Evolutionary conservation across 768 basidiomycete species (phyloP).

Genomic region (Leccinum incarnatum): DNA sequence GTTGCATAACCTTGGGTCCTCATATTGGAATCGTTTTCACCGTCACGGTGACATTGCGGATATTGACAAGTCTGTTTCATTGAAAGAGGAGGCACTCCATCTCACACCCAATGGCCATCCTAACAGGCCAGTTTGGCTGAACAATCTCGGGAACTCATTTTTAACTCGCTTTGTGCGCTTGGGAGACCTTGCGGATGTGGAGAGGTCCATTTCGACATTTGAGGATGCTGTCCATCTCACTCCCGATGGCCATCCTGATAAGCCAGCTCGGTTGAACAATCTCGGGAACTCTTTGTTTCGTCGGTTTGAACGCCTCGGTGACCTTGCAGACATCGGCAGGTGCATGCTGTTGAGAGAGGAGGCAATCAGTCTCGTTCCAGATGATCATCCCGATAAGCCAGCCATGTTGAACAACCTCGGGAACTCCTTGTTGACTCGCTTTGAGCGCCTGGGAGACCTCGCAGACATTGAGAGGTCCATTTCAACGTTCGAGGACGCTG

Average conservation of each 20-base stretch:
- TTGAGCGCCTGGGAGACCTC: background rate
- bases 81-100: background rate
- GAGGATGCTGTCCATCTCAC: background rate
- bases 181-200: background rate
- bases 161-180: background rate
- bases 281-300: background rate
- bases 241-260: background rate
- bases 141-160: background rate
- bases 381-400: background rate
- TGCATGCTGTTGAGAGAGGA: background rate
- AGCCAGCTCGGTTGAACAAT: background rate
- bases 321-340: background rate
- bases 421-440: background rate
- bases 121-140: background rate
- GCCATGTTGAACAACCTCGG: background rate
- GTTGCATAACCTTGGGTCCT: background rate
- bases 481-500: background rate
- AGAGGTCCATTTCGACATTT: background rate
- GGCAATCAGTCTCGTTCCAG: background rate
- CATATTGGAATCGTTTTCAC: background rate
- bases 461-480: background rate
- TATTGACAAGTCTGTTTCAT: background rate
- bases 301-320: background rate
- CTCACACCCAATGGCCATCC: background rate
- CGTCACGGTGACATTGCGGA: background rate